Base-by-base conservation (phyloP, 2,329 filamentous ascomycete species). In the Emericellopsis cladophorae region DNA sequence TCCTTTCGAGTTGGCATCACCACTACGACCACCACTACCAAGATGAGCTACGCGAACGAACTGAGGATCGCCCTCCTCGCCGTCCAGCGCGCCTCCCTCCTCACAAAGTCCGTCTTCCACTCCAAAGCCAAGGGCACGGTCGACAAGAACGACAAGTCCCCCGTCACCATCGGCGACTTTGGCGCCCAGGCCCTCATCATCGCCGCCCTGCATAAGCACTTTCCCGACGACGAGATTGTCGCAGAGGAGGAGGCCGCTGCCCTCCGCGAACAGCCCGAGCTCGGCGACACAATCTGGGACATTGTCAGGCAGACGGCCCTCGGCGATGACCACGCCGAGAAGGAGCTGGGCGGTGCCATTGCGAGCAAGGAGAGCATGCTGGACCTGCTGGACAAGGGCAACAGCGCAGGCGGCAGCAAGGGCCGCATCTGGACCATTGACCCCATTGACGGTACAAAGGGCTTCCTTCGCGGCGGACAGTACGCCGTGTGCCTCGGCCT, bases 171-270 rank as follows among this genome's bases (percentile, higher is more conserved):
- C 53, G 92, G 90, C 59, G 92, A 98, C 67, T 96, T 95, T 61
- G 92, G 92, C 55, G 93, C 92, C 31, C 92, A 98, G 68, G 89
- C 92, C 26, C 77, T 98, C 49, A 95, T 98, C 63, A 95, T 96
- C 56, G 74, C 81, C 43, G 90, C 90, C 23, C 81, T 98, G 50
- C 81, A 81, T 62, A 77, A 85, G 63, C 86, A 84, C 63, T 98
- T 98, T 68, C 92, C 92, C 15, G 57, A 78, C 31, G 92, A 98
- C 57, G 82, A 86, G 60, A 84, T 98, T 47, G 86, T 98, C 34
- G 92, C 85, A 50, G 92, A 98, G 64, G 92, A 98, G 64, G 92
- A 98, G 64, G 85, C 90, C 7, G 79, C 77, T 45, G 74, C 81
- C 51, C 74, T 98, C 45, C 78, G 85, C 42, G 70, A 79, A 42